Base-by-base conservation (phyloP, 1,284 basidiomycete genomes). In the Dichomitus squalens region DNA sequence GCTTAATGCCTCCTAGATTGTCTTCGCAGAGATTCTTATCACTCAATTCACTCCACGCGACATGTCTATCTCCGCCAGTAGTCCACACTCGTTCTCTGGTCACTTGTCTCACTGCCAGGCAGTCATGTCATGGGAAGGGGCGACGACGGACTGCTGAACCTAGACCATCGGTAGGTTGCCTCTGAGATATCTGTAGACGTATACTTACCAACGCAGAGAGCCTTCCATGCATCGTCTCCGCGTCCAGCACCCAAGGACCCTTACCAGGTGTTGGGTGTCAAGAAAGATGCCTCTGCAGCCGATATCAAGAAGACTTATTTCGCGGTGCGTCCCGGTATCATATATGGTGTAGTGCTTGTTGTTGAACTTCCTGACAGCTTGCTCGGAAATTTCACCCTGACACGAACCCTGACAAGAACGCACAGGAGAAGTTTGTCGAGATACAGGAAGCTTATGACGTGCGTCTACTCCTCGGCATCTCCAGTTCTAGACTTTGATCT, bases 251-350 rank as follows among this genome's bases (percentile, higher is more conserved):
- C 84, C n/a, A 97, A 95, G 73, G 89, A 95, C 71, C 97, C 97
- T 0, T 99, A 99, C 73, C 76, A 91, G 43, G 89, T 93, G 18
- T 78, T 99, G 8, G 96, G 96, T 27, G 91, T 99, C 12, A 84
- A 83, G 66, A 87, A 88, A 68, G 93, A 96, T 73, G 92, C 96
- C 44, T 82, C 86, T 25, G 72, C 87, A 18, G 85, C 89, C 41
- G 95, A 99, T 65, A 98, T 99, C 70, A 99, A 99, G 83, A 96
- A 97, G 75, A 84, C 86, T 1, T 99, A 99, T 75, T 99, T 98
- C 73, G 83, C 88, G 67, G 96, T 96, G 71, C 68, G 88, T 72
- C 3, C 43, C 2, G 16, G 12, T 7, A 18, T 54, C 33, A 16
- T 34, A 53, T 8, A 21, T 6, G 29, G 7, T 12, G 18, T 39